Base-by-base conservation (phyloP, 2,329 filamentous ascomycete species). In the Fusarium lateritium region DNA sequence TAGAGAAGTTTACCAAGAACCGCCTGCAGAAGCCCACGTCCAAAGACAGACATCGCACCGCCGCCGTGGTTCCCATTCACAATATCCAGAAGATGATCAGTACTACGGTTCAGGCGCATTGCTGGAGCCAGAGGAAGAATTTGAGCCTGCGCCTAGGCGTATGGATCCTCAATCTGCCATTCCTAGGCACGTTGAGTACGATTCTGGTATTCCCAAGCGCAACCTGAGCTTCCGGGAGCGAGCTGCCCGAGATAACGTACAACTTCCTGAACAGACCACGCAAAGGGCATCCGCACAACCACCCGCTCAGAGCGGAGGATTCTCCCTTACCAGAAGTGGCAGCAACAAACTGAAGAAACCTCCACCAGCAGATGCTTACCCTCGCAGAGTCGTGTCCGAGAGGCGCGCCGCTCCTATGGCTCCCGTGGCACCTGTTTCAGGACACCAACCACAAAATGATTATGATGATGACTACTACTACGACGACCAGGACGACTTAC, bases 141-240 rank as follows among this genome's bases (percentile, higher is more conserved):
- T 38, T 44, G 49, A 61, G 9, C 57, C 65, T 15, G 40, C 51
- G 19, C 68, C 72, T 33, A 62, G 51, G 22, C 68, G 53, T n/a
- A 44, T 55, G 15, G 71, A 75, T 24, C 66, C 71, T 26, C 68
- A 72, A 19, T 73, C 79, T 4, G 78, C 76, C 11, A 70, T 83
- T 26, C 84, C 86, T 5, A 84, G 85, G 72, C 84, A 86, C 43
- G 87, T 51, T 10, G 71, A 75, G 36, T 66, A 69, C 24, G 65
- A 70, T 9, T 75, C 79, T 10, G 78, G 76, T 15, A 72, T 83
- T 17, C 84, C 86, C 5, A 84, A 85, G 73, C 84, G 87, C 50
- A 87, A 88, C 52, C 73, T 88, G 40, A 90, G 88, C 76, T 88
- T 88, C 76, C 85, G 87, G n/a, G 88, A 90, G 67, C 84, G 86